Conservation (phyloP, 139 green algal genomes). For the Chlamydomonas sphaeroides region DNA sequence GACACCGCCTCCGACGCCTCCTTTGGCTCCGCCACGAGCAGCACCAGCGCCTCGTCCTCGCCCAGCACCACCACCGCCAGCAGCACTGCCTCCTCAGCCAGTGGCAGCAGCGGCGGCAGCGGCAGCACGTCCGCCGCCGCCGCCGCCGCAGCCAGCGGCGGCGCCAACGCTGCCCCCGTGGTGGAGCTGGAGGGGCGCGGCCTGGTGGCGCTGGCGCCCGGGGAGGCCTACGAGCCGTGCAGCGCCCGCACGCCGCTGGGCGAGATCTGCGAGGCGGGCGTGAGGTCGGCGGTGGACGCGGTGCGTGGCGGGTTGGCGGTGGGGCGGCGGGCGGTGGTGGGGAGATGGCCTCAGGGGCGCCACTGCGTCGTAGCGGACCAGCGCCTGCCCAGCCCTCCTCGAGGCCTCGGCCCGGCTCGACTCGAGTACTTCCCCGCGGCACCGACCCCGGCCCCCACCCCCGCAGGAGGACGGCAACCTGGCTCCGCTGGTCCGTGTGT, state of each 20-base stretch:
- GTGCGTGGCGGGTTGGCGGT: too few relatives aligned
- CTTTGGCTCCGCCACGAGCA: too few relatives aligned
- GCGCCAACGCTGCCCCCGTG: not conserved
- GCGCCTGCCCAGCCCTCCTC: too few relatives aligned
- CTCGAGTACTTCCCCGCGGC: too few relatives aligned
- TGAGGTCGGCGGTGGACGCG: too few relatives aligned
- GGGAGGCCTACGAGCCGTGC: conserved; percentile 17
- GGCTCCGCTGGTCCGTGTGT: conserved; percentile 8
- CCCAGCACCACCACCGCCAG: not conserved
- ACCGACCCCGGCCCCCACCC: too few relatives aligned
- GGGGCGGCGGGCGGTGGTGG: too few relatives aligned
- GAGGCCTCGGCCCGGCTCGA: too few relatives aligned
- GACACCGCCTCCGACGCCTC: not conserved
- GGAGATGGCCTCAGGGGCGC: too few relatives aligned
- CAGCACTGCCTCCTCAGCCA: not conserved
- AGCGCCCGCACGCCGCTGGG: not conserved
- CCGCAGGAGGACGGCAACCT: conserved; percentile 32
- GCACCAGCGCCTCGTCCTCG: not conserved
- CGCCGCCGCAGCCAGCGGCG: too few relatives aligned
- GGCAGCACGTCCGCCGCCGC: too few relatives aligned
- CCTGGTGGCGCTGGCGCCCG: not conserved
- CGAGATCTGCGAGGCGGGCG: conserved; percentile 29
- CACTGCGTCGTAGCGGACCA: too few relatives aligned
- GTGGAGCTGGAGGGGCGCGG: not conserved
- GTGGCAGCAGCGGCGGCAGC: not conserved